Evolutionary conservation across 2,329 filamentous ascomycete genomes (phyloP).

Genomic region (Lachnellula hyalina): DNA sequence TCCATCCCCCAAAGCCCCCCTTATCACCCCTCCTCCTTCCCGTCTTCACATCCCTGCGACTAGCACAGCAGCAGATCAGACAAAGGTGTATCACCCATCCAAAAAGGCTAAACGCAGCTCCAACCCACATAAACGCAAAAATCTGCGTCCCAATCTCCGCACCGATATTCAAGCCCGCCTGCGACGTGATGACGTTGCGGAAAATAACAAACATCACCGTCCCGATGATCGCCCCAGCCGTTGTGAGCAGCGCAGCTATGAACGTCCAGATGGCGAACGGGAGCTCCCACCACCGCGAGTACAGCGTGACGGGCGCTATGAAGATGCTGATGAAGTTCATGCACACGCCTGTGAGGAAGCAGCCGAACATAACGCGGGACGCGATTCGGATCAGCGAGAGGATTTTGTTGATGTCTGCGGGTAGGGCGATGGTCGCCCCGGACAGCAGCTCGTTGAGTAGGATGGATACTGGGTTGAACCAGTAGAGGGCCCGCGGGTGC

Average conservation of each 20-base stretch:
- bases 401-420: slow-evolving; percentile 65
- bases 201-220: slow-evolving; percentile 83
- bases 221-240: slow-evolving; percentile 66
- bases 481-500: slow-evolving; percentile 64
- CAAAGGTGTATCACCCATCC: slow-evolving; percentile 70
- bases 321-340: slow-evolving; percentile 71
- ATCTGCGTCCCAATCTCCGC: slow-evolving; percentile 66
- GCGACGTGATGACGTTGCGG: slow-evolving; percentile 65
- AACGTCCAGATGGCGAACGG: slow-evolving; percentile 64
- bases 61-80: slow-evolving; percentile 68
- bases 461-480: slow-evolving; percentile 87
- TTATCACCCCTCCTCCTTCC: slow-evolving; percentile 27
- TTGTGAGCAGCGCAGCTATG: slow-evolving; percentile 60
- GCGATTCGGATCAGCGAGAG: slow-evolving; percentile 68
- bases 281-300: slow-evolving; percentile 54
- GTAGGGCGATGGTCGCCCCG: slow-evolving; percentile 78
- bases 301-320: slow-evolving; percentile 41
- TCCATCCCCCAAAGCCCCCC: slow-evolving; percentile 22
- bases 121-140: slow-evolving; percentile 89
- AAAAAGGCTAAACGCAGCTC: slow-evolving; percentile 58
- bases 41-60: slow-evolving; percentile 27
- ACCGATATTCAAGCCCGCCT: slow-evolving; percentile 69
- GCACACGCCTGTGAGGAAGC: slow-evolving; percentile 69
- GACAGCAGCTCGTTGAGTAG: slow-evolving; percentile 73
- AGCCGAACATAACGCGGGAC: slow-evolving; percentile 82